A percentile compares a stretch with the other conserved stretches of the same genome.
phyloP scores from a whole-genome alignment of 129 eudicot species.

The Arctium lappa region DNA sequence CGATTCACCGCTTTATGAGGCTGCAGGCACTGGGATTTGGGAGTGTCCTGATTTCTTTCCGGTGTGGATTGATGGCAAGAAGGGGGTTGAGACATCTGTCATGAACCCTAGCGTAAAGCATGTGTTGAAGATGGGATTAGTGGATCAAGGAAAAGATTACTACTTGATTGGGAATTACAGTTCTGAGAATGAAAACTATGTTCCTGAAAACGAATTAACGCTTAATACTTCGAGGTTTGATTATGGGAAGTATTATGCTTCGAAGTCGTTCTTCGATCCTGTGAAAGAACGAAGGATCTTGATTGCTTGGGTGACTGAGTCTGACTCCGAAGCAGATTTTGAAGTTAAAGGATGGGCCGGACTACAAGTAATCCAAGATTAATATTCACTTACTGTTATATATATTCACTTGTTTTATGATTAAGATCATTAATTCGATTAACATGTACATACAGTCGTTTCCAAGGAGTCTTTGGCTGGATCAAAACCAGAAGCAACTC shows the following conservation, averaged over 20 bases:
- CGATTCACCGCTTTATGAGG: constrained; percentile 21
- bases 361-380: constrained; percentile 35
- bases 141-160: constrained; percentile 13
- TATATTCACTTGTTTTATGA: background rate
- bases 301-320: constrained; percentile 47
- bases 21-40: constrained; percentile 34
- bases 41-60: constrained; percentile 32
- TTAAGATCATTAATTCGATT: background rate
- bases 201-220: constrained; percentile 14
- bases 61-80: constrained; percentile 24
- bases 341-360: constrained; percentile 41
- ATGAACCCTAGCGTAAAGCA: constrained; percentile 30
- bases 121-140: constrained; percentile 38
- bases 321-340: background rate
- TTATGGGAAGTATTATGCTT: constrained; percentile 55
- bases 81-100: constrained; percentile 33
- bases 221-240: constrained; percentile 25
- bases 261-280: constrained; percentile 37
- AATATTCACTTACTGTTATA: background rate
- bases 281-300: constrained; percentile 38
- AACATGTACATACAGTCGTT: constrained; percentile 15
- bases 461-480: constrained; percentile 35
- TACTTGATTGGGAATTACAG: constrained; percentile 44
- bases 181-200: constrained; percentile 22
- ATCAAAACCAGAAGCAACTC: constrained; percentile 28